These are phyloP conservation scores for grape (Vitis vinifera) DNA, from an alignment of 164 flowering plant species.

Conservation along the genomic window DNA sequence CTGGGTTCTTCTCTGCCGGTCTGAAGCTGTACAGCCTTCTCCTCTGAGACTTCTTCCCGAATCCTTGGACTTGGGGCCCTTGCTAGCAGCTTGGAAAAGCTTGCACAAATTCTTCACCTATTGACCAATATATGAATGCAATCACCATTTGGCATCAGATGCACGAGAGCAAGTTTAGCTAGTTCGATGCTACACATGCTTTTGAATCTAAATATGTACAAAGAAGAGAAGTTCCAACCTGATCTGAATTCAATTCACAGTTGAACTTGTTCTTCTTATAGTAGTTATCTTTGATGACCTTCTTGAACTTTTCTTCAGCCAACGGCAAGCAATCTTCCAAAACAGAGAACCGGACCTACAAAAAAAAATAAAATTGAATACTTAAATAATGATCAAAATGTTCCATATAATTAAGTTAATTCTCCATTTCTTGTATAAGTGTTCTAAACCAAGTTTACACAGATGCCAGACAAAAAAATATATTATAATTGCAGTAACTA, in stretches of 20 bases:
- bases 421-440: too few species aligned
- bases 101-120: slow-evolving; percentile 56
- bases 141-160: not conserved
- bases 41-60: slow-evolving; percentile 3
- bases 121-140: slow-evolving; percentile 7
- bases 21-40: slow-evolving; percentile 10
- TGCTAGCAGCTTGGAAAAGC: slow-evolving; percentile 33
- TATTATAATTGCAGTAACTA: too few species aligned
- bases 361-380: not conserved
- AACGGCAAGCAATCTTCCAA: slow-evolving; percentile 53
- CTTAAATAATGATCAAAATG: too few species aligned
- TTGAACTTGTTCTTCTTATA: slow-evolving; percentile 44
- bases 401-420: too few species aligned
- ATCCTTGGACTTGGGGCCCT: slow-evolving; percentile 16
- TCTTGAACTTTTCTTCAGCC: slow-evolving; percentile 53
- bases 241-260: slow-evolving; percentile 39
- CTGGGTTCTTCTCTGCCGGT: slow-evolving; percentile 9
- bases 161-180: too few species aligned
- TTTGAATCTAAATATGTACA: not conserved
- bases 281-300: slow-evolving; percentile 49
- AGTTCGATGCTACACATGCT: not conserved
- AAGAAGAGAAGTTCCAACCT: slow-evolving; percentile 28
- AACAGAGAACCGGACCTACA: slow-evolving; percentile 52
- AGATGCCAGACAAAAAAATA: too few species aligned
- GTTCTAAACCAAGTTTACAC: too few species aligned